phyloP scores from a whole-genome alignment of 345 rosid genomes.

The Streptanthus diversifolius region DNA sequence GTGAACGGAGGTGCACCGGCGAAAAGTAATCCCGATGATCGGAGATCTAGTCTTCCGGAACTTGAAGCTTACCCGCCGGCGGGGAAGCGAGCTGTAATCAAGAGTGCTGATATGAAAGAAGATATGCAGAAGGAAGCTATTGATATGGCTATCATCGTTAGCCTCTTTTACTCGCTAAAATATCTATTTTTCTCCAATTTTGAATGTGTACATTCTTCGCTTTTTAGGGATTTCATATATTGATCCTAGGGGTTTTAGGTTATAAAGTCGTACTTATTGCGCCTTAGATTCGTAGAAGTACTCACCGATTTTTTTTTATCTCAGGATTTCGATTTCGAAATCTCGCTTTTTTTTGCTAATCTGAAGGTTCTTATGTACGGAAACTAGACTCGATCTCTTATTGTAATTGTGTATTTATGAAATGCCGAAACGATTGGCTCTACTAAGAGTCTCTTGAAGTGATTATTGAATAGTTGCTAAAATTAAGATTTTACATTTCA shows the following conservation, averaged over 20 bases:
- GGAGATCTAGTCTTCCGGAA: slow-evolving; percentile 43
- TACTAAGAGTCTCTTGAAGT: not conserved
- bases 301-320: not conserved
- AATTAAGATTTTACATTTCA: not conserved
- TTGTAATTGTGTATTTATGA: not conserved
- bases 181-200: not conserved
- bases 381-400: slow-evolving; percentile 6
- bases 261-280: not conserved
- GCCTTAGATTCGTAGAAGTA: not conserved
- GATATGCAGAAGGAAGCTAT: slow-evolving; percentile 91
- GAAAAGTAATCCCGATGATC: slow-evolving; percentile 51
- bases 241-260: slow-evolving; percentile 11
- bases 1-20: slow-evolving; percentile 43
- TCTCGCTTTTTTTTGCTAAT: not conserved
- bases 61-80: slow-evolving; percentile 35
- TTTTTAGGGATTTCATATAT: slow-evolving; percentile 14
- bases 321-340: slow-evolving; percentile 15
- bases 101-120: slow-evolving; percentile 98
- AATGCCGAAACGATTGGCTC: not conserved
- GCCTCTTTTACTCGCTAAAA: not conserved
- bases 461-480: not conserved
- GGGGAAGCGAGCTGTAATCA: slow-evolving; percentile 58
- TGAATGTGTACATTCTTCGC: slow-evolving; percentile 3
- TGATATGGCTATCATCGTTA: slow-evolving; percentile 69
- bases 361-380: slow-evolving; percentile 2